Evolutionary conservation across 176 grass and related monocot species (phyloP).

Genomic region (Aegilops umbellulata): DNA sequence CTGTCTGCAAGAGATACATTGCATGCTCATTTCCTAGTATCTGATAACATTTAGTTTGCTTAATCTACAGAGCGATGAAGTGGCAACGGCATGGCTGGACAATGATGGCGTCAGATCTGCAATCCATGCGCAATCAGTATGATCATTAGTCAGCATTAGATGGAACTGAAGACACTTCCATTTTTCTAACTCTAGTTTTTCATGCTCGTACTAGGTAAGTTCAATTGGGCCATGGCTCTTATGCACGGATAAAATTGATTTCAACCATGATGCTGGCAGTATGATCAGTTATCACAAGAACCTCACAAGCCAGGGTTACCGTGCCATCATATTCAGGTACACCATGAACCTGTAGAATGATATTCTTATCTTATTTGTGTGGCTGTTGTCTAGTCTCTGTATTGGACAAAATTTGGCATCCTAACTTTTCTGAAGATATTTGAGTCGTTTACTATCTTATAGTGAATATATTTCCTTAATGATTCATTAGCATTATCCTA

Average conservation of each 20-base stretch:
- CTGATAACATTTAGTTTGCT: neutral
- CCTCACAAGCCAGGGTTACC: constrained; percentile 74
- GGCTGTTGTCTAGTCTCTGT: neutral
- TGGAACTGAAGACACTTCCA: neutral
- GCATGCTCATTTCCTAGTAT: neutral
- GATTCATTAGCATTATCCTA: neutral
- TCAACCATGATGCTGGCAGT: constrained; percentile 73
- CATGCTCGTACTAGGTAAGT: constrained; percentile 42
- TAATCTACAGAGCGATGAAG: constrained; percentile 70
- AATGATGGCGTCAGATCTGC: constrained; percentile 73
- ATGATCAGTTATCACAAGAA: constrained; percentile 93
- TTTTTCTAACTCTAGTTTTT: constrained; percentile 12
- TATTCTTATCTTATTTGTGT: neutral
- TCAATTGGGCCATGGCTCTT: constrained; percentile 64
- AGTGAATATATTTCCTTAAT: neutral
- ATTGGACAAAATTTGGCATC: neutral
- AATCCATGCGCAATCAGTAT: constrained; percentile 88
- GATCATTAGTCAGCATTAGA: constrained; percentile 5
- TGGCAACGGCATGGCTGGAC: constrained; percentile 86
- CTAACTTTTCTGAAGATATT: neutral
- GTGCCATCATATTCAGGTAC: constrained; percentile 86
- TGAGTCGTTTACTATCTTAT: neutral
- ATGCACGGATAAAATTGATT: constrained; percentile 49
- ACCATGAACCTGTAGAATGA: neutral
- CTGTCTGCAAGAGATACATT: neutral